These are phyloP conservation scores for Termitomyces sp. DNA, from an alignment of 768 basidiomycete species.

Conservation along the genomic window DNA sequence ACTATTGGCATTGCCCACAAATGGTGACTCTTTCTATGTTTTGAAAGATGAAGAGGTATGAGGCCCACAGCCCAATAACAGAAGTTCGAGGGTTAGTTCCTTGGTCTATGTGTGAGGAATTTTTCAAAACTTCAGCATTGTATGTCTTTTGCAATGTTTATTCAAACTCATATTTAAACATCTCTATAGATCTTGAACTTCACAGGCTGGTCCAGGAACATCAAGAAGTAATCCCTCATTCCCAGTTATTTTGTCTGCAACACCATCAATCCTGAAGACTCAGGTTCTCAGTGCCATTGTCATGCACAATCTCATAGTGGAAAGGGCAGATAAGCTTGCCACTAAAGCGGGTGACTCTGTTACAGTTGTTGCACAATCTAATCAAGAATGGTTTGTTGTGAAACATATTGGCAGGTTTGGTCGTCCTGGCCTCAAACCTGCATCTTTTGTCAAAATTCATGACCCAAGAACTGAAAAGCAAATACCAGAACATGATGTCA, in stretches of 20 bases:
- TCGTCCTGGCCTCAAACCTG: conserved; percentile 94
- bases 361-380: conserved; percentile 98
- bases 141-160: conserved; percentile 29
- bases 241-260: conserved; percentile 18
- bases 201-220: conserved; percentile 27
- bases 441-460: conserved; percentile 93
- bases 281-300: conserved; percentile 92
- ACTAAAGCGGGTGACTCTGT: conserved; percentile 92
- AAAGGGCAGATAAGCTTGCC: conserved; percentile 93
- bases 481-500: conserved; percentile 55
- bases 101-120: conserved; percentile 83
- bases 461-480: conserved; percentile 85
- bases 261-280: conserved; percentile 31
- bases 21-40: conserved; percentile 98
- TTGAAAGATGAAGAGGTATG: conserved; percentile 81
- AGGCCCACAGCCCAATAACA: conserved; percentile 90
- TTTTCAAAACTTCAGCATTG: conserved; percentile 66
- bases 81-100: conserved; percentile 92
- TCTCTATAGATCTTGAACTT: conserved; percentile 32
- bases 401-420: conserved; percentile 95
- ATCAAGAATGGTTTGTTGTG: conserved; percentile 99
- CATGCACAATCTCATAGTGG: conserved; percentile 92
- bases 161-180: conserved; percentile 3
- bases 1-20: conserved; percentile 59
- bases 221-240: conserved; percentile 14